Base-by-base conservation (phyloP, 176 grass and related monocot genomes). In the Paspalum notatum region DNA sequence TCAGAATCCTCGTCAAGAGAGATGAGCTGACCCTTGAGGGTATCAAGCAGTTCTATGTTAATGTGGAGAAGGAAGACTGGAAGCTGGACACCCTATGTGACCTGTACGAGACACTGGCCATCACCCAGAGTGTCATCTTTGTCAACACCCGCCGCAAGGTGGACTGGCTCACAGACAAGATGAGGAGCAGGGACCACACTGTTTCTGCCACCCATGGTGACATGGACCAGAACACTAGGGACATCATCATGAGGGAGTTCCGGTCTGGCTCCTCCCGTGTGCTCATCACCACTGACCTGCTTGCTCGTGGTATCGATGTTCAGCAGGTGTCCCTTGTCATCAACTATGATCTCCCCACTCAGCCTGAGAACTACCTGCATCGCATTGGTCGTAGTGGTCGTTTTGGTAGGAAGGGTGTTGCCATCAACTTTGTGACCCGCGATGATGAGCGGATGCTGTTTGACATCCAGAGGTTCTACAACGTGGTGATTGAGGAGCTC, bases 231-330 rank as follows among this genome's bases (percentile, higher is more conserved):
- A 97, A 97, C 77, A 97, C 90, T 49, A 85, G 93, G 84, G 93
- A 97, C 77, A 97, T 97, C 85, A 93, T 97, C 79, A 97, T 97
- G 93, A 84, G 93, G 13, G 93, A 97, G 79, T 97, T 97, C 72
- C 60, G 93, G 56, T 97, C 93, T 71, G 93, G 93, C 48, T 97
- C 93, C 18, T 93, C 90, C 1, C 87, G 93, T 82, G 93, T 97
- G 65, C 75, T 97, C 68, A 97, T 97, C 74, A 97, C 93, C 80
- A 97, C 93, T 0, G 93, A 97, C 72, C 85, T 97, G 40, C 88
- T 97, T 70, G 93, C 93, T 44, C 87, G 93, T 89, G 93, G 93
- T 85, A 97, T 97, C 65, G 93, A 97, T 89, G 93, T 97, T 56
- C 93, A 97, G 83, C 93, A 97, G 60, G 93, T 97, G 4, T 93